phyloP scores from a whole-genome alignment of 2,329 filamentous ascomycete genomes.

The Scedosporium minutisporum region DNA sequence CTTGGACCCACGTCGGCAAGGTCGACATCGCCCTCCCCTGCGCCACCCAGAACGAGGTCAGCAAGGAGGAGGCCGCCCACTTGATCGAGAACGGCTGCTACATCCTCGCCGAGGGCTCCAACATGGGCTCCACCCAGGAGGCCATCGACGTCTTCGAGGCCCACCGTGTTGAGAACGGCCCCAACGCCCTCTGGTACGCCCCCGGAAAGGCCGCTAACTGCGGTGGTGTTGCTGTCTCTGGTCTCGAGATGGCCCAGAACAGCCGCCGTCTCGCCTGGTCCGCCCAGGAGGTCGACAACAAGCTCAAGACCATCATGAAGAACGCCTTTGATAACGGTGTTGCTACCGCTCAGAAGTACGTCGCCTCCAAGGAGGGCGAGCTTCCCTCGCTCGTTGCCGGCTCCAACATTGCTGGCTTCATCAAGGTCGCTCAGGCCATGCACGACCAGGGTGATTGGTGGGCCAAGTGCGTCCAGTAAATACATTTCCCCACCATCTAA shows the following conservation, averaged over 20 bases:
- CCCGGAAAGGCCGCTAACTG: conserved; percentile 96
- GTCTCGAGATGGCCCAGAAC: conserved; percentile 99
- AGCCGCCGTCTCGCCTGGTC: conserved; percentile 79
- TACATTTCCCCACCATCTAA: neutral
- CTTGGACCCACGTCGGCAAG: conserved; percentile 82
- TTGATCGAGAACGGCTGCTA: conserved; percentile 67
- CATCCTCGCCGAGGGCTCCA: conserved; percentile 92
- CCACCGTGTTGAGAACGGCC: conserved; percentile 59
- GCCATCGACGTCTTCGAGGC: conserved; percentile 91
- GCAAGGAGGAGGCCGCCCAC: conserved; percentile 75
- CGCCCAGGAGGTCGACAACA: conserved; percentile 77
- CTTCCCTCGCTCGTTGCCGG: conserved; percentile 86
- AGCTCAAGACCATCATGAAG: conserved; percentile 93
- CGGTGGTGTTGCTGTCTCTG: conserved; percentile 93
- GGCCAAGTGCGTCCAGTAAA: neutral
- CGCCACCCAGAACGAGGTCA: conserved; percentile 97
- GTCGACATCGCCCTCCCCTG: conserved; percentile 88
- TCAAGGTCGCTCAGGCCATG: conserved; percentile 93
- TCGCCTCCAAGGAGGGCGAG: conserved; percentile 67
- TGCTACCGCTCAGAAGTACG: conserved; percentile 81
- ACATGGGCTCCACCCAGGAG: conserved; percentile 97
- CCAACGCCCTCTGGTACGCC: conserved; percentile 79
- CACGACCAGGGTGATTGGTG: conserved; percentile 94
- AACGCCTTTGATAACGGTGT: conserved; percentile 84
- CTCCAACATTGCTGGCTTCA: conserved; percentile 95